phyloP scores from a whole-genome alignment of 2,329 filamentous ascomycete genomes.

The Venturia aucupariae region DNA sequence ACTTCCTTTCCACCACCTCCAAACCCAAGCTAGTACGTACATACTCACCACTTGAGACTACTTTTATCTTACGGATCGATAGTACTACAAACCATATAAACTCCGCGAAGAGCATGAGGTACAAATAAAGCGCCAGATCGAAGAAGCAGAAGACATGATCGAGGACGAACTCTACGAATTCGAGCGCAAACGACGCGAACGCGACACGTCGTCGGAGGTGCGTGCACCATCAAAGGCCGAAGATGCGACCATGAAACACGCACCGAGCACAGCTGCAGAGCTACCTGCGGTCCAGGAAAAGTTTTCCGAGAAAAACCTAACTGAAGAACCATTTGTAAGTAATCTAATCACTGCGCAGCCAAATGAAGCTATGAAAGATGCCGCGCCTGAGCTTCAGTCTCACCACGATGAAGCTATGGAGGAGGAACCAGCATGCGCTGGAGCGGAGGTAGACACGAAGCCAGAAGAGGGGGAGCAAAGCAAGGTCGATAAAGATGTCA shows the following conservation, averaged over 20 bases:
- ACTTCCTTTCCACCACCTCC: constrained; percentile 61
- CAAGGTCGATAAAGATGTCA: constrained; percentile 26
- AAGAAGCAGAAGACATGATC: constrained; percentile 54
- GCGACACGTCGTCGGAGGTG: neutral
- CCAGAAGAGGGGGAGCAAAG: constrained; percentile 26
- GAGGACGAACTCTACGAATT: constrained; percentile 58
- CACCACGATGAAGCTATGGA: constrained; percentile 1
- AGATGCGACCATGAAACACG: neutral
- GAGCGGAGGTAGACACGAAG: neutral
- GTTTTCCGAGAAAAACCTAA: constrained; percentile 19
- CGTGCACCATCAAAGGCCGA: neutral
- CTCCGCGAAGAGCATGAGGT: constrained; percentile 59
- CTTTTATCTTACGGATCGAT: neutral
- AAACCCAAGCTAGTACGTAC: constrained; percentile 65
- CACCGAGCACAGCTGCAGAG: neutral
- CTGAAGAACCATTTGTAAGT: constrained; percentile 23
- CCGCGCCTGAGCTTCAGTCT: neutral
- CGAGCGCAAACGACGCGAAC: constrained; percentile 32
- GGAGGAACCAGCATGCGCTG: neutral
- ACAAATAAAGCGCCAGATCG: constrained; percentile 60
- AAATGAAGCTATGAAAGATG: neutral
- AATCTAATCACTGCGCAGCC: constrained; percentile 13
- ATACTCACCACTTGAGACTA: neutral
- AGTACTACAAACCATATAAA: constrained; percentile 87
- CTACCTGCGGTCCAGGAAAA: neutral